Conservation (phyloP, 371 early-diverging fungal species). For the Rhizopus delemar region DNA sequence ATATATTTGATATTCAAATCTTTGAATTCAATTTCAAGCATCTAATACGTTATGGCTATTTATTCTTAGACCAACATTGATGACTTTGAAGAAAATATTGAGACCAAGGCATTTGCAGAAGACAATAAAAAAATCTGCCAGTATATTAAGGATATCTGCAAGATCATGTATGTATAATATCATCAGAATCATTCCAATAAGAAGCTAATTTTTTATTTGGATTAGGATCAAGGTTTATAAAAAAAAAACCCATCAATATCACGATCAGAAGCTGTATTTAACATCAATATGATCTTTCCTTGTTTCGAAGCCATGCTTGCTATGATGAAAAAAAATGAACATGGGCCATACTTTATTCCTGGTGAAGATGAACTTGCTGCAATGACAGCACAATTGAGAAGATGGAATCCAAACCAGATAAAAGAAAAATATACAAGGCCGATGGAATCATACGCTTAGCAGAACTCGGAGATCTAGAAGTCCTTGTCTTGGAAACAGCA, state of each 20-base stretch:
- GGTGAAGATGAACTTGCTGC: slow-evolving; percentile 17
- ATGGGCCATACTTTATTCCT: slow-evolving; percentile 24
- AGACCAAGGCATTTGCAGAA: slow-evolving; percentile 15
- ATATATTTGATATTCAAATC: slow-evolving; percentile 13
- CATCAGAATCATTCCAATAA: slow-evolving; percentile 20
- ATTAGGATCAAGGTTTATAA: slow-evolving; percentile 17
- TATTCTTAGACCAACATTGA: slow-evolving; percentile 18
- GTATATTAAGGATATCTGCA: slow-evolving; percentile 13
- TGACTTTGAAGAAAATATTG: slow-evolving; percentile 17
- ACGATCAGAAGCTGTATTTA: slow-evolving; percentile 18
- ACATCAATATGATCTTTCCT: slow-evolving; percentile 22
- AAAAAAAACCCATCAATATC: slow-evolving; percentile 19
- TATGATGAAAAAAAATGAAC: slow-evolving; percentile 15
- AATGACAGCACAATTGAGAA: slow-evolving; percentile 15
- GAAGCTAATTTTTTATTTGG: slow-evolving; percentile 15
- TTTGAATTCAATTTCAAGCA: slow-evolving; percentile 12
- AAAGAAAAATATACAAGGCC: slow-evolving; percentile 20
- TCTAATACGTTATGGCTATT: slow-evolving; percentile 20
- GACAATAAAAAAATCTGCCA: slow-evolving; percentile 11
- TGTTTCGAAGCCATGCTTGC: slow-evolving; percentile 17
- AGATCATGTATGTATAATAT: slow-evolving; percentile 23
- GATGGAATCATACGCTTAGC: slow-evolving; percentile 14
- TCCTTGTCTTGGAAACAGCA: slow-evolving; percentile 22
- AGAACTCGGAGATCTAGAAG: slow-evolving; percentile 19
- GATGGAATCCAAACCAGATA: slow-evolving; percentile 17